Evolutionary conservation across 176 grass and related monocot species (phyloP).

Genomic region (Bothriochloa decipiens): DNA sequence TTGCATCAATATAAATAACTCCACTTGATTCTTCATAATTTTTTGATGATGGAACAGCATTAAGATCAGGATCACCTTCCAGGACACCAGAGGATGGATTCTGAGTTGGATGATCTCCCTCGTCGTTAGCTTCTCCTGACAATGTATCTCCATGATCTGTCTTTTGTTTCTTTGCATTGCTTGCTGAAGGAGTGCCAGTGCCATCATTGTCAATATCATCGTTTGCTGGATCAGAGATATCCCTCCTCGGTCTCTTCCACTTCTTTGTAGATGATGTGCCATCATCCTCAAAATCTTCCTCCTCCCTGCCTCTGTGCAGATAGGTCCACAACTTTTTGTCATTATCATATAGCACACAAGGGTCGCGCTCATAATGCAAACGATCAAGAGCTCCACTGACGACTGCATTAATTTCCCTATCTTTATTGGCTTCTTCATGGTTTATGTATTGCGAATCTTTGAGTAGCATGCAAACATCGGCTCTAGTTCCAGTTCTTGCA

Average conservation of each 20-base stretch:
- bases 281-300: conserved; percentile 99
- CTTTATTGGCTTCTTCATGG: conserved; percentile 74
- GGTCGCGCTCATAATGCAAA: conserved; percentile 96
- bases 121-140: conserved; percentile 57
- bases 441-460: conserved; percentile 96
- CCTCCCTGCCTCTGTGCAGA: conserved; percentile 94
- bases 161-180: conserved; percentile 47
- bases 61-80: conserved; percentile 48
- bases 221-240: conserved; percentile 57
- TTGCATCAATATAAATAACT: conserved; percentile 36
- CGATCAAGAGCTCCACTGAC: conserved; percentile 96
- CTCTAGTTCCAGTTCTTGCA: conserved; percentile 90
- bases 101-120: conserved; percentile 37
- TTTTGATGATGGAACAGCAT: conserved; percentile 37
- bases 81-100: conserved; percentile 36
- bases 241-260: conserved; percentile 97
- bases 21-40: conserved; percentile 34
- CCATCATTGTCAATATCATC: conserved; percentile 63
- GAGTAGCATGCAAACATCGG: conserved; percentile 95
- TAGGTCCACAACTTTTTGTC: conserved; percentile 99
- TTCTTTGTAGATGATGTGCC: conserved; percentile 97
- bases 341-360: conserved; percentile 93
- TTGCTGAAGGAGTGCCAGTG: conserved; percentile 46
- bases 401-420: conserved; percentile 88
- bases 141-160: conserved; percentile 43